Evolutionary conservation across 169 alveolate genomes (phyloP).

Genomic region (Besnoitia besnoiti): DNA sequence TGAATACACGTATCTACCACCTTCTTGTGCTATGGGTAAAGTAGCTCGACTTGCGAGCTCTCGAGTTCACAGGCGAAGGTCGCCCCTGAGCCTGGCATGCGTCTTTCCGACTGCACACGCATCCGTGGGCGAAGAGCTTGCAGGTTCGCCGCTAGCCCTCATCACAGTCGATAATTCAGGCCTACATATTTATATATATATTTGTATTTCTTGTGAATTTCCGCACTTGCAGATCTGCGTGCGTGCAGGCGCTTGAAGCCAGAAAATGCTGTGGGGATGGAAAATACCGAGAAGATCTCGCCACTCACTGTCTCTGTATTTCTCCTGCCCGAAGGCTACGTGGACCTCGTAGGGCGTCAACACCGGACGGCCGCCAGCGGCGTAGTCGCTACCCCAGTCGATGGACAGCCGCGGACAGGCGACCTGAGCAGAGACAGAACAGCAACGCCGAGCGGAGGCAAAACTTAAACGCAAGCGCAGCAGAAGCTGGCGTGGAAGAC

Average conservation of each 20-base stretch:
- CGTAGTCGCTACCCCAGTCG: constrained; percentile 96
- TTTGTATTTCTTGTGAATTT: not conserved
- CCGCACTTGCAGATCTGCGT: too few relatives aligned
- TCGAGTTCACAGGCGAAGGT: too few relatives aligned
- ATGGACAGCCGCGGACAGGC: constrained; percentile 99
- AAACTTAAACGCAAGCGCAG: not conserved
- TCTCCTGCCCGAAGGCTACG: constrained; percentile 88
- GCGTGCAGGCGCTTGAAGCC: not conserved
- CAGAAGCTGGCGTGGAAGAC: not conserved
- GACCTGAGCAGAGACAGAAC: constrained; percentile 77
- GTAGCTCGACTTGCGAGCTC: too few relatives aligned
- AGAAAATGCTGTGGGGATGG: not conserved
- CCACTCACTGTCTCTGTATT: constrained; percentile 60
- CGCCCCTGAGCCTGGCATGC: too few relatives aligned
- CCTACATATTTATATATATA: too few relatives aligned
- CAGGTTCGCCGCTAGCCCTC: too few relatives aligned
- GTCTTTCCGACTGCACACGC: too few relatives aligned
- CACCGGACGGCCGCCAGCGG: constrained; percentile 85
- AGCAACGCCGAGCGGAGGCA: not conserved
- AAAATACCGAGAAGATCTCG: too few relatives aligned
- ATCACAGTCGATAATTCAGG: too few relatives aligned
- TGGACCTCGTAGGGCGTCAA: constrained; percentile 97
- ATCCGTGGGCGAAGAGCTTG: too few relatives aligned
- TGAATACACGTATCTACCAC: too few relatives aligned
- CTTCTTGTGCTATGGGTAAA: too few relatives aligned